phyloP scores from a whole-genome alignment of 345 rosid genomes.

The Eucalyptus polybractea region DNA sequence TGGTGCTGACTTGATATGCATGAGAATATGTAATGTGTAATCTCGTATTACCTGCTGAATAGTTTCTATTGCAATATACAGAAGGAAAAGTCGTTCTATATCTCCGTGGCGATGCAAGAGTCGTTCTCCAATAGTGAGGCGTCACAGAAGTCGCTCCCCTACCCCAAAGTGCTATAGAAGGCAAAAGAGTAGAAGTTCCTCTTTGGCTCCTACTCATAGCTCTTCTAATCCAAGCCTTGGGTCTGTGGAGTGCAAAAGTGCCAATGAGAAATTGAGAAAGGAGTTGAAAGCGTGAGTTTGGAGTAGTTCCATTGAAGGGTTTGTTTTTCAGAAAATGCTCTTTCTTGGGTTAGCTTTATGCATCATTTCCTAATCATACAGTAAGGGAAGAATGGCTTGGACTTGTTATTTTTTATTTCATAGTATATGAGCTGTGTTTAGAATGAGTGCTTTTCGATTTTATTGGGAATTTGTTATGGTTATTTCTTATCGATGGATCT shows the following conservation, averaged over 20 bases:
- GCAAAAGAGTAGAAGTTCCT: slow-evolving; percentile 70
- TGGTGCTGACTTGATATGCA: slow-evolving; percentile 10
- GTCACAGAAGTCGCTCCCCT: slow-evolving; percentile 57
- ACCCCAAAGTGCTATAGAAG: slow-evolving; percentile 63
- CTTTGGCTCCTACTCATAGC: slow-evolving; percentile 51
- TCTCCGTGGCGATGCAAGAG: slow-evolving; percentile 58
- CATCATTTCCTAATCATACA: background rate
- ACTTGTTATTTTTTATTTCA: background rate
- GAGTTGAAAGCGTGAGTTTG: background rate
- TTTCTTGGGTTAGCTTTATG: background rate
- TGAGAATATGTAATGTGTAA: background rate
- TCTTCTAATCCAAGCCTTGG: slow-evolving; percentile 49
- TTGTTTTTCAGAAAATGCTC: background rate
- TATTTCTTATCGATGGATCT: no score
- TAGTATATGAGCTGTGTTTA: no score
- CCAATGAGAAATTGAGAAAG: slow-evolving; percentile 50
- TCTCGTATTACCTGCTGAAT: slow-evolving; percentile 21
- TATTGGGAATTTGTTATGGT: no score
- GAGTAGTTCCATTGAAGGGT: background rate
- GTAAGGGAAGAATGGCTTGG: background rate
- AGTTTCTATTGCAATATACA: slow-evolving; percentile 25
- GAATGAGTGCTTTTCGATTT: no score
- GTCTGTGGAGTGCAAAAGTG: slow-evolving; percentile 51
- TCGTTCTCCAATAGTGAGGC: slow-evolving; percentile 51
- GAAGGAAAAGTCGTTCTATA: slow-evolving; percentile 76